These are phyloP conservation scores for Diatrype stigma DNA, from an alignment of 2,329 filamentous ascomycete genomes.

Conservation along the genomic window DNA sequence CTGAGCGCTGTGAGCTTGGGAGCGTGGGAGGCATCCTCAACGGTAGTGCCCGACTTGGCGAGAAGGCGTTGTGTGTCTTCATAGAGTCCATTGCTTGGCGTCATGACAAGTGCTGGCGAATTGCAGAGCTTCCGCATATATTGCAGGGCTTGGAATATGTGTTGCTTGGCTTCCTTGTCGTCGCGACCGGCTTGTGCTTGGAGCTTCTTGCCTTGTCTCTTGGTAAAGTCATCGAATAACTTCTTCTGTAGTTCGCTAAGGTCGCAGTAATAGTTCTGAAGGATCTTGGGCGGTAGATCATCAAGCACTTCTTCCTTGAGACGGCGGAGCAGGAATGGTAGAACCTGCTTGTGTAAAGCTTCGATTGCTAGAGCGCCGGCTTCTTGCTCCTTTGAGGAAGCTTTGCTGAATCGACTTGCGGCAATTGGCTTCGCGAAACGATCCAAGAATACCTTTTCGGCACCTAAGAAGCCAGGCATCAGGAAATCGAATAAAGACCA, in stretches of 20 bases:
- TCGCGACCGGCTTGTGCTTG: slow-evolving; percentile 76
- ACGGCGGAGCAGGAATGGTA: slow-evolving; percentile 92
- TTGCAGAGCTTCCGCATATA: slow-evolving; percentile 99
- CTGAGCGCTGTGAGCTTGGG: slow-evolving; percentile 88
- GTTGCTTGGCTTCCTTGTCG: slow-evolving; percentile 92
- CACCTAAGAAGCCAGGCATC: slow-evolving; percentile 96
- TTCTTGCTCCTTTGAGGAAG: slow-evolving; percentile 97
- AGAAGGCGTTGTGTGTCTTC: slow-evolving; percentile 81
- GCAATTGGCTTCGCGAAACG: slow-evolving; percentile 94
- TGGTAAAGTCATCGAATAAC: slow-evolving; percentile 93
- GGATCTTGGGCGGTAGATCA: slow-evolving; percentile 93
- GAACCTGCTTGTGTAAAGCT: slow-evolving; percentile 95
- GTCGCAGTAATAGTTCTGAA: slow-evolving; percentile 99
- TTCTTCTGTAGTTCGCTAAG: slow-evolving; percentile 91
- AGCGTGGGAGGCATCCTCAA: slow-evolving; percentile 83
- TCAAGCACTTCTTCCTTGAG: slow-evolving; percentile 97
- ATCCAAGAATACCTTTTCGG: slow-evolving; percentile 92
- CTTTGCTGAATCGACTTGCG: slow-evolving; percentile 91
- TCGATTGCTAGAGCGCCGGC: slow-evolving; percentile 94
- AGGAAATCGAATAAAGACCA: slow-evolving; percentile 99
- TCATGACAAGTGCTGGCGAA: slow-evolving; percentile 92
- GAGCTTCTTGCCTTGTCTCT: slow-evolving; percentile 86
- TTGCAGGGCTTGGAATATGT: slow-evolving; percentile 98
- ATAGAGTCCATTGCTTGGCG: slow-evolving; percentile 86
- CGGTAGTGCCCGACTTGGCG: slow-evolving; percentile 69